Evolutionary conservation across 2,329 filamentous ascomycete genomes (phyloP).

Genomic region (Fusarium aywerte): DNA sequence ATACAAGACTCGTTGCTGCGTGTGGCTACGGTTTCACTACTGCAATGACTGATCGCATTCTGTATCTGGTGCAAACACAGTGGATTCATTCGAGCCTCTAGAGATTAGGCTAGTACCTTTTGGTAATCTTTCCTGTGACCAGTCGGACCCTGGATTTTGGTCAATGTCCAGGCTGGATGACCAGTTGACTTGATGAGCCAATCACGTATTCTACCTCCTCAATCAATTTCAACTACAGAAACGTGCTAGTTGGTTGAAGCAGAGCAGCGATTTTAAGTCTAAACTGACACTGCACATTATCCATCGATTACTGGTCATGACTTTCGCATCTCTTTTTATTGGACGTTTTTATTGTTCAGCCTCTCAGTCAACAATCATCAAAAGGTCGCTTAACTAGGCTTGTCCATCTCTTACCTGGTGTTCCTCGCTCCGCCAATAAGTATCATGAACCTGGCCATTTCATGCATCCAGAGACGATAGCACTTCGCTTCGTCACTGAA

Average conservation of each 20-base stretch:
- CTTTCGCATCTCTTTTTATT: slow-evolving; percentile 12
- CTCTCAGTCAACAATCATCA: slow-evolving; percentile 12
- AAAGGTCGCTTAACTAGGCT: slow-evolving; percentile 2
- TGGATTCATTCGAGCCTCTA: neutral
- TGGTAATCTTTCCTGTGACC: neutral
- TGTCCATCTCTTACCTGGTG: neutral
- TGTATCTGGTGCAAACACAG: slow-evolving; percentile 1
- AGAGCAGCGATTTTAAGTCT: neutral
- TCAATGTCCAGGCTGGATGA: slow-evolving; percentile 1
- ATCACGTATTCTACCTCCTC: slow-evolving; percentile 8
- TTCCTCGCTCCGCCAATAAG: slow-evolving; percentile 3
- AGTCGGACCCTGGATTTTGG: neutral
- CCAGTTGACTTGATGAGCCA: slow-evolving; percentile 8
- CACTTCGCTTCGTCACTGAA: slow-evolving; percentile 2
- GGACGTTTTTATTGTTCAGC: slow-evolving; percentile 7
- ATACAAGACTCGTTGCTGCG: slow-evolving; percentile 13
- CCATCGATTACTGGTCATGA: slow-evolving; percentile 6
- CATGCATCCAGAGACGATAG: slow-evolving; percentile 15
- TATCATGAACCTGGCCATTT: slow-evolving; percentile 4
- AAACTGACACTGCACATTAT: neutral
- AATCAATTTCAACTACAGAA: neutral
- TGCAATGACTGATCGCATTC: slow-evolving; percentile 19
- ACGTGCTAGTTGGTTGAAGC: neutral
- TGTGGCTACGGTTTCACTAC: slow-evolving; percentile 32
- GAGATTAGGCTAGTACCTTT: neutral